These are phyloP conservation scores for Leccinum broughii DNA, from an alignment of 768 basidiomycete genomes.

Conservation along the genomic window DNA sequence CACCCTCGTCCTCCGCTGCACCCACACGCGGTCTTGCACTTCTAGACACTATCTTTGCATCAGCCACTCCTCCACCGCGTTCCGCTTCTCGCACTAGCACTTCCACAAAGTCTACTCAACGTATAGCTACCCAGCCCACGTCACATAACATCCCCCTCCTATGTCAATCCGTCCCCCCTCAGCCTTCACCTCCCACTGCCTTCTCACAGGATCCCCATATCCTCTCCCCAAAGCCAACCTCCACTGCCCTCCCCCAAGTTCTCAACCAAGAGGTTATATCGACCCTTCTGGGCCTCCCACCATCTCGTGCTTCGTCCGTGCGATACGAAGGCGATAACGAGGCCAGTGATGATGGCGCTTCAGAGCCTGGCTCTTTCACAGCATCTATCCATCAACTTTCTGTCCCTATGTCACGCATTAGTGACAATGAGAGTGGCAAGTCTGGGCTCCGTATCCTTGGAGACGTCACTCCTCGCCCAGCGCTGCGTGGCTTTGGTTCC, in stretches of 20 bases:
- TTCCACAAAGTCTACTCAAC: slow-evolving; percentile 21
- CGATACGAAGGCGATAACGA: slow-evolving; percentile 64
- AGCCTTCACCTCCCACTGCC: slow-evolving; percentile 18
- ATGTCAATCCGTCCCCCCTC: slow-evolving; percentile 10
- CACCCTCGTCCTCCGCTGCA: slow-evolving; percentile 29
- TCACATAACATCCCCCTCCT: slow-evolving; percentile 7
- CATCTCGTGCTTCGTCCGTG: slow-evolving; percentile 40
- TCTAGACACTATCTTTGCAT: slow-evolving; percentile 73
- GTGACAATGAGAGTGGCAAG: slow-evolving; percentile 22
- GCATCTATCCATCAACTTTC: slow-evolving; percentile 40
- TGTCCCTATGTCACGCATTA: slow-evolving; percentile 17
- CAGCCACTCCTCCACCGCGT: slow-evolving; percentile 43
- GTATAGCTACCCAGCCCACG: slow-evolving; percentile 13
- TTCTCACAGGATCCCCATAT: slow-evolving; percentile 39
- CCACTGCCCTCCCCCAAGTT: slow-evolving; percentile 57
- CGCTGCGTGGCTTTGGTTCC: slow-evolving; percentile 37
- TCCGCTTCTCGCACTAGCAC: slow-evolving; percentile 18
- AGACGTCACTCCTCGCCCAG: slow-evolving; percentile 68
- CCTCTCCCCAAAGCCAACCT: slow-evolving; percentile 57
- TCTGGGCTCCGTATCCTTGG: slow-evolving; percentile 26
- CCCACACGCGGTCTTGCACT: slow-evolving; percentile 56
- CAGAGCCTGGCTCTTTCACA: slow-evolving; percentile 41
- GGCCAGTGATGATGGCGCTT: slow-evolving; percentile 34
- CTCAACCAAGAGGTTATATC: slow-evolving; percentile 72
- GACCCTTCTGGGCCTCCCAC: slow-evolving; percentile 56